Base-by-base conservation (phyloP, 208 protist species). In the Trypanosoma vivax region DNA sequence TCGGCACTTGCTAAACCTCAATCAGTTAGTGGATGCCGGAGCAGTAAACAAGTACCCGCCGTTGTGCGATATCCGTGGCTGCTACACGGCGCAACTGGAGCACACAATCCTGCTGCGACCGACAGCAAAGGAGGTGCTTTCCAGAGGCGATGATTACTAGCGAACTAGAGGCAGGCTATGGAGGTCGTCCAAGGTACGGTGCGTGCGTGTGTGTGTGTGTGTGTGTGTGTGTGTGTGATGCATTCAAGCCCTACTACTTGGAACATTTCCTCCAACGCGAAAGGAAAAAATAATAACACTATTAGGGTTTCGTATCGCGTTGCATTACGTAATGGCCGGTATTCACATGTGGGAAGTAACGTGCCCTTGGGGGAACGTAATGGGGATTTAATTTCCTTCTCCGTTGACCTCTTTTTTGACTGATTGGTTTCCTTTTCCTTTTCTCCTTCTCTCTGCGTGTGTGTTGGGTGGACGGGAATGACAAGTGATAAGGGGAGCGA, bases 61-160 rank as follows among this genome's bases (percentile, higher is more conserved):
- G 16, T 87, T 99, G 27, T 85, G 71, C 43, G 98, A 99, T 70
- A 67, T 97, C 25, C 88, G 89, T 27, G 97, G 98, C 18, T 94
- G 79, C 51, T 99, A 98, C 71, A 97, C 96, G 4, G 95, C 96
- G 16, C 98, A 99, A 83, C 99, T 86, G 49, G 96, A 99, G 73
- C 97, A 99, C 67, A 98, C 97, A 13, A 78, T 99, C 50, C 58
- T 96, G 31, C 76, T 99, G 19, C 70, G 83, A 30, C 94, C 95
- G 18, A 97, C 92, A 3, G 94, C 88, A 37, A 98, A 98, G 78
- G 97, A 99, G 68, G 77, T 99, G 27, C 59, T 99, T 5, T 97
- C 92, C 28, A 85, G 90, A 59, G 96, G 97, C 14, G 79, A 93
- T 43, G 97, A 99, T 63, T 99, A 98, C 70, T 99, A 84, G 35